phyloP scores from a whole-genome alignment of 352 stramenopile species.

The Globisporangium camurandrum region DNA sequence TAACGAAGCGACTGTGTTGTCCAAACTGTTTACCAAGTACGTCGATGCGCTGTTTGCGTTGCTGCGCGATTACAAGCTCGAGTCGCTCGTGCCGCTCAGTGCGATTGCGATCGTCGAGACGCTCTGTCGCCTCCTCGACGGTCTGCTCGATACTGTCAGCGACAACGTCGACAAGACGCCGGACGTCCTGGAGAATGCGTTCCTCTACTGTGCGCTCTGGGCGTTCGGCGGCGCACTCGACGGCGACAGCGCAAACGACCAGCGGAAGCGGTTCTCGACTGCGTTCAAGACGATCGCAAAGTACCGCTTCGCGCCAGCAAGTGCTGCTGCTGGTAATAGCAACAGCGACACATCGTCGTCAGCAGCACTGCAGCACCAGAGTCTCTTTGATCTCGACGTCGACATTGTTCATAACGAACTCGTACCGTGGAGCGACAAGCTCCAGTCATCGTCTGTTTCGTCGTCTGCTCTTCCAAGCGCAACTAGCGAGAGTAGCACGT shows the following conservation, averaged over 20 bases:
- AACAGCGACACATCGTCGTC: not conserved
- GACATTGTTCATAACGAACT: constrained; percentile 71
- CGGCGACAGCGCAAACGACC: constrained; percentile 68
- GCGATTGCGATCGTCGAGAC: constrained; percentile 79
- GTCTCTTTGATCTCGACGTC: constrained; percentile 77
- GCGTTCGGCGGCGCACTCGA: constrained; percentile 93
- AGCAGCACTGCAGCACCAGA: constrained; percentile 9
- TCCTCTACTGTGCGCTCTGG: constrained; percentile 94
- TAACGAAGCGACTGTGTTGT: constrained; percentile 79
- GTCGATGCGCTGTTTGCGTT: constrained; percentile 78
- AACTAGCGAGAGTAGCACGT: constrained; percentile 23
- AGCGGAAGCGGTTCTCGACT: constrained; percentile 46
- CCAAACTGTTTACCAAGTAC: constrained; percentile 92
- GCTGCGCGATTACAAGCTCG: constrained; percentile 60
- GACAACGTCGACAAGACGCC: constrained; percentile 80
- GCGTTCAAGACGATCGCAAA: constrained; percentile 62
- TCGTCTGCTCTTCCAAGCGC: too few relatives aligned
- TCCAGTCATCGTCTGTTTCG: too few relatives aligned
- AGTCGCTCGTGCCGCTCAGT: constrained; percentile 43
- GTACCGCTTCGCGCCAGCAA: constrained; percentile 40
- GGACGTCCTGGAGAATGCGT: constrained; percentile 91
- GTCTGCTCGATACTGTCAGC: constrained; percentile 64
- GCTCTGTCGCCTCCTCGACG: constrained; percentile 92
- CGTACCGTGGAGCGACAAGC: constrained; percentile 66
- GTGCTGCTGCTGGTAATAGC: not conserved